These are phyloP conservation scores for Singerocomus inundabilis DNA, from an alignment of 1,284 basidiomycete genomes.

Conservation along the genomic window DNA sequence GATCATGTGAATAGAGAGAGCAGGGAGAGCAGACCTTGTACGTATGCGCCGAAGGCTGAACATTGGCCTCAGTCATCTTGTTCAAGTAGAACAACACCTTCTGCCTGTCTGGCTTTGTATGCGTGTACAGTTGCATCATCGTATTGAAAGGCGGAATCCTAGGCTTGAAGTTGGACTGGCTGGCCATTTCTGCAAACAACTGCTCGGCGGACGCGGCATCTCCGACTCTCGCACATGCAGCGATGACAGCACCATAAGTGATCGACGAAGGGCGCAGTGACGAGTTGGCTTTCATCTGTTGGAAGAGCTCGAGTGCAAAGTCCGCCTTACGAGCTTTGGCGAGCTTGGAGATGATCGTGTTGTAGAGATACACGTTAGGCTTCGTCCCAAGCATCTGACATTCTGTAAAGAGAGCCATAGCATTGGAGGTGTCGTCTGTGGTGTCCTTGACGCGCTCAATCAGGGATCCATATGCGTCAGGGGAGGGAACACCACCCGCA, in stretches of 20 bases:
- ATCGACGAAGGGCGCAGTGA: constrained; percentile 77
- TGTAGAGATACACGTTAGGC: constrained; percentile 88
- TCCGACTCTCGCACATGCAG: constrained; percentile 91
- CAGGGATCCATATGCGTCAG: constrained; percentile 89
- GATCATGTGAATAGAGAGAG: background rate
- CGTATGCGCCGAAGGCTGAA: constrained; percentile 83
- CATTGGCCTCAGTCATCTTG: constrained; percentile 60
- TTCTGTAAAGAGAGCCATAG: constrained; percentile 82
- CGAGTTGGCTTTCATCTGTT: constrained; percentile 69
- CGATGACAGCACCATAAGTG: constrained; percentile 95
- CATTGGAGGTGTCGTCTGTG: constrained; percentile 89
- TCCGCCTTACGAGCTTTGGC: constrained; percentile 92
- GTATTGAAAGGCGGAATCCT: constrained; percentile 95
- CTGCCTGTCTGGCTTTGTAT: constrained; percentile 83
- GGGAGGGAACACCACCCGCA: constrained; percentile 74
- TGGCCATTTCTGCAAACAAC: constrained; percentile 85
- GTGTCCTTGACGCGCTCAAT: constrained; percentile 88
- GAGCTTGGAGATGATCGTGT: constrained; percentile 94
- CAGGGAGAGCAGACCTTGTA: constrained; percentile 68
- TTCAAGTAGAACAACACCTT: constrained; percentile 78
- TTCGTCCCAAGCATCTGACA: constrained; percentile 65
- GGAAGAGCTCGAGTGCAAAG: constrained; percentile 82
- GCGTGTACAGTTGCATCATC: constrained; percentile 97
- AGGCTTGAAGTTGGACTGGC: constrained; percentile 75
- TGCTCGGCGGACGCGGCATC: constrained; percentile 82